Percentiles rank a stretch among this genome's conserved stretches.
Conservation (phyloP, 768 basidiomycete genomes). For the Suillus decipiens region DNA sequence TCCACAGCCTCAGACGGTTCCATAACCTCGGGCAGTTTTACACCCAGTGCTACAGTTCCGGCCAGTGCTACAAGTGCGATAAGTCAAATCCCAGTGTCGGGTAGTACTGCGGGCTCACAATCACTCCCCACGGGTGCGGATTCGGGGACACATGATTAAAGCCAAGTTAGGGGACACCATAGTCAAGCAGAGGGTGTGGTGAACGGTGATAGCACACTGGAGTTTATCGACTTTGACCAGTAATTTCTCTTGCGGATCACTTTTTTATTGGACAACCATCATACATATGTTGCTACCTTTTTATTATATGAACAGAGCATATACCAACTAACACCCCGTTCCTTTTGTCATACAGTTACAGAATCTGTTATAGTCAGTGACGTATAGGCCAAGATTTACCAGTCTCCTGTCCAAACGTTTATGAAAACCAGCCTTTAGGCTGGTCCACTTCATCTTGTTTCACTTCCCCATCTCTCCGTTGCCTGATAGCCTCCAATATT, state of each 20-base stretch:
- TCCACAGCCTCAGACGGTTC: no score
- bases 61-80: no score
- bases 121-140: no score
- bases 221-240: neutral
- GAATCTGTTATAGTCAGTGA: neutral
- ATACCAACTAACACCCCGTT: neutral
- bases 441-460: slow-evolving; percentile 41
- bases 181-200: neutral
- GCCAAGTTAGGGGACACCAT: no score
- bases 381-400: neutral
- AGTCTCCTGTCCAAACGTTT: neutral
- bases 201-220: neutral
- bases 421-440: slow-evolving; percentile 61
- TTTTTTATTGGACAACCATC: neutral
- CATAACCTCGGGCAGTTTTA: no score
- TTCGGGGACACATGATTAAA: no score
- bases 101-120: no score
- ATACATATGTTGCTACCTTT: neutral
- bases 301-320: neutral
- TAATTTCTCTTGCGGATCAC: neutral
- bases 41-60: no score
- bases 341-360: neutral
- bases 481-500: slow-evolving; percentile 66
- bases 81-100: no score
- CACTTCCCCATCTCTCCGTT: slow-evolving; percentile 67